Base-by-base conservation (phyloP, 2,329 filamentous ascomycete genomes). In the Zymoseptoria pseudotritici region DNA sequence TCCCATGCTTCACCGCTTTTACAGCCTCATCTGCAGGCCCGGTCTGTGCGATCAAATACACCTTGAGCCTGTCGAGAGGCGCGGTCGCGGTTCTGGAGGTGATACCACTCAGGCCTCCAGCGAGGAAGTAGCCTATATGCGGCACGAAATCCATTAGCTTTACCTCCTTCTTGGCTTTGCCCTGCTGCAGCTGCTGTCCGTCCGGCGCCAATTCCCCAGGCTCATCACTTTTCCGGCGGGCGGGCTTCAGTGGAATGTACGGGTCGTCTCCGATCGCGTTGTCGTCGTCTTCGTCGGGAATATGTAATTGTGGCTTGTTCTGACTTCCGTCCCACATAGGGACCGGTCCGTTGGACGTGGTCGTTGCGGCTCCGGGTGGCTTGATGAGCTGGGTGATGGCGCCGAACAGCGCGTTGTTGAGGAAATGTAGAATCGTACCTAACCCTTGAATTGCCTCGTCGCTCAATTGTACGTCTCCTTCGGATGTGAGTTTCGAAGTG, bases 51-150 rank as follows among this genome's bases (percentile, higher is more conserved):
- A 99, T 94, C 57, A 99, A 84, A 75, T 96, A 97, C 66, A 99
- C 94, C 79, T 97, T 97, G 61, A 99, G 81, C 69, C 94, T 91
- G 78, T 99, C 94, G 76, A 99, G 86, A 61, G 94, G 94, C 62
- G 94, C 94, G 67, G 94, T 99, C 65, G 90, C 89, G 72, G 94
- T 97, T 73, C 94, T 88, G 73, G 93, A 97, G 70, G 97, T 87
- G 74, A 91, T 93, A 74, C 94, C 94, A 74, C 93, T 91, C 73
- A 96, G 82, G 76, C 91, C 94, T 81, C 94, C 94, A 75, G 94
- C 94, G 78, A 96, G 78, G 77, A 97, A 99, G 79, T 97, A 99
- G 83, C 94, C 94, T 96, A 88, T 83, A 85, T 91, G 84, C 76
- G 89, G 90, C 76, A 91, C 80, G 74, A 76, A 78, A 73, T 74